Conservation (phyloP, 139 green algal genomes). For the Micractinium conductrix region DNA sequence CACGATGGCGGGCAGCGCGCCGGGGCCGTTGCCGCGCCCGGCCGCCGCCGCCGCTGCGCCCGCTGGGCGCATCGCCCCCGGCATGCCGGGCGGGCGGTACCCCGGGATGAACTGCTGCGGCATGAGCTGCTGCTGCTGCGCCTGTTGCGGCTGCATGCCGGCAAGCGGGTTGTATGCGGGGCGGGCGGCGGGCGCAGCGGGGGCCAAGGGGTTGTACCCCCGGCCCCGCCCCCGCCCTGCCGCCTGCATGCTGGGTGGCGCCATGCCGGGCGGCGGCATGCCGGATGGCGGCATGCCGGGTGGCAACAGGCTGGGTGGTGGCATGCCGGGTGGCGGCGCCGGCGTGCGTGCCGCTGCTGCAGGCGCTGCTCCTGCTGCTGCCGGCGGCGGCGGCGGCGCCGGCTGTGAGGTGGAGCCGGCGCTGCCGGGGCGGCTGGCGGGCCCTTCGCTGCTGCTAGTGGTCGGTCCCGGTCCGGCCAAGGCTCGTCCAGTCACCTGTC, state of each 20-base stretch:
- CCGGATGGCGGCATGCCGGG: background rate
- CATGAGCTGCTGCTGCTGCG: background rate
- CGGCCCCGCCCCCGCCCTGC: background rate
- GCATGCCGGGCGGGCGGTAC: background rate
- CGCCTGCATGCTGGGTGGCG: background rate
- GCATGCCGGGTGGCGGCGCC: background rate
- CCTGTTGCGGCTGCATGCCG: background rate
- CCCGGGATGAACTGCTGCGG: slow-evolving; percentile 8
- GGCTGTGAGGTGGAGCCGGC: background rate
- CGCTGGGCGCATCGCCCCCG: too few species aligned
- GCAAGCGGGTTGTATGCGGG: slow-evolving; percentile 14
- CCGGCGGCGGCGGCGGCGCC: background rate
- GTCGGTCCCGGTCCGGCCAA: background rate
- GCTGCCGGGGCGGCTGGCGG: background rate
- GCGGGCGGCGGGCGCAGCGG: background rate
- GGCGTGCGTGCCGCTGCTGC: background rate
- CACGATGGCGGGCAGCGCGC: background rate
- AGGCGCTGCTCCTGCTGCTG: background rate
- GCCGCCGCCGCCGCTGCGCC: too few species aligned
- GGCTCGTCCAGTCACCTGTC: background rate
- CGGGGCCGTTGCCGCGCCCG: background rate
- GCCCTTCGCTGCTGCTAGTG: background rate
- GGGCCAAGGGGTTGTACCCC: slow-evolving; percentile 5
- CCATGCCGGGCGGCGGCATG: background rate
- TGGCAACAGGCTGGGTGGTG: background rate